Base-by-base conservation (phyloP, 495 filamentous ascomycete genomes). In the Pyrenula massariospora region DNA sequence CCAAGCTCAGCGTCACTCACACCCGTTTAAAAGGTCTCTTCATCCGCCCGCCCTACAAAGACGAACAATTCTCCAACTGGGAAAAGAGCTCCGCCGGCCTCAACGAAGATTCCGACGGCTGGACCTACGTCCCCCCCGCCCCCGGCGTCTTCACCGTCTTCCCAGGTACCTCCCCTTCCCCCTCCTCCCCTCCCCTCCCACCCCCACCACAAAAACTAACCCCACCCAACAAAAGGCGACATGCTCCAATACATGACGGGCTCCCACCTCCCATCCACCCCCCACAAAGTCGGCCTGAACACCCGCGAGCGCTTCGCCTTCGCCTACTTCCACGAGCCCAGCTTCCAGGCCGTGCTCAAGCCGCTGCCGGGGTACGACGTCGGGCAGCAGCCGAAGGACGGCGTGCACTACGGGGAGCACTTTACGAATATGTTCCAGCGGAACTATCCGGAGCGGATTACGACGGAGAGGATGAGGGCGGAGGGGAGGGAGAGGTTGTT, bases 391-490 rank as follows among this genome's bases (percentile, higher is more conserved):
- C 52, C 36, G 10, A 2, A 53, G 10, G 24, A 70, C 47, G 65
- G 66, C 22, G 69, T 76, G 19, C 73, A 76, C 61, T 75, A 76
- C 54, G 72, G 73, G 15, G 73, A 70, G 1, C 72, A 76, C 60
- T 75, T 76, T 56, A 75, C 71, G 50, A 75, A 75, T 57, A 76
- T 76, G 73, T 75, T 73, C 54, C 61, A 74, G 60, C 65, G 73
- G 42, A 74, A 71, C 61, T 76, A 75, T 48, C 72, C 73, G 0
- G 68, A 73, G 22, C 63, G 73, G n/a, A 65, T 75, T 25, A 76
- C 73, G 2, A 70, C 71, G 10, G 59, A 64, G 52, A 59, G 69
- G 10, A 60, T 76, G 24, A 49, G 5, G 8, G 60, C 49, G 8
- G 60, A 63, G 36, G 55, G 58, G 20, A 51, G 60, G 11, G 52